Base-by-base conservation (phyloP, 208 protist genomes). In the Leishmania major region DNA sequence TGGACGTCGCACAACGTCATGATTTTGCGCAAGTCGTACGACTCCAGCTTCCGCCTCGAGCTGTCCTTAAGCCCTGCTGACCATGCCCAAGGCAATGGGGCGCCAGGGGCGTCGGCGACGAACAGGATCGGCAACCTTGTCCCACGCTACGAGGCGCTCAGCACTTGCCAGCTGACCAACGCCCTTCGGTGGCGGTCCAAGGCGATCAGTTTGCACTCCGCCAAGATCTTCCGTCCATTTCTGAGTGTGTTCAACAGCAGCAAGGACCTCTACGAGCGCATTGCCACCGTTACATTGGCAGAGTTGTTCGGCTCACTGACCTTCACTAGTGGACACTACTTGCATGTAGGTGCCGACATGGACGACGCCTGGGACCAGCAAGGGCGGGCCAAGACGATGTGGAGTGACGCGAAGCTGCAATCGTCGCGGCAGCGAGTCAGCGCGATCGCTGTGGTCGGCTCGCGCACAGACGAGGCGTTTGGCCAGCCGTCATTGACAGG, bases 81-180 rank as follows among this genome's bases (percentile, higher is more conserved):
- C 70, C 70, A 86, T 19, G 81, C 40, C 3, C 81, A 73, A 55
- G 45, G 67, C 35, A 28, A 85, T 59, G 82, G 62, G 35, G 25
- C 55, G 43, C 51, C 37, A 28, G 59, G 60, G 60, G 66, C 64
- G 47, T 25, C 37, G 78, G 79, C 43, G 47, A 45, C n/a, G 71
- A 40, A 75, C 45, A 55, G n/a, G 37, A 80, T 82, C 57, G 75
- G 76, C n/a, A 51, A 70, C 8, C 83, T 90, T 49, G 75, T 84
- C 49, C 81, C 88, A 22, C 81, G 67, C 66, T 93, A 92, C 82
- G 86, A 88, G 71, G 78, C 85, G 17, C 78, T 97, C 7, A 85
- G 88, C 43, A 90, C 89, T 28, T 97, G 94, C 79, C 94, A 97
- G 83, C 87, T 95, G 76, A 94, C 90, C 55, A 97, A 97, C 83